These are phyloP conservation scores for Podospora pseudopauciseta DNA, from an alignment of 495 filamentous ascomycete genomes.

Conservation along the genomic window DNA sequence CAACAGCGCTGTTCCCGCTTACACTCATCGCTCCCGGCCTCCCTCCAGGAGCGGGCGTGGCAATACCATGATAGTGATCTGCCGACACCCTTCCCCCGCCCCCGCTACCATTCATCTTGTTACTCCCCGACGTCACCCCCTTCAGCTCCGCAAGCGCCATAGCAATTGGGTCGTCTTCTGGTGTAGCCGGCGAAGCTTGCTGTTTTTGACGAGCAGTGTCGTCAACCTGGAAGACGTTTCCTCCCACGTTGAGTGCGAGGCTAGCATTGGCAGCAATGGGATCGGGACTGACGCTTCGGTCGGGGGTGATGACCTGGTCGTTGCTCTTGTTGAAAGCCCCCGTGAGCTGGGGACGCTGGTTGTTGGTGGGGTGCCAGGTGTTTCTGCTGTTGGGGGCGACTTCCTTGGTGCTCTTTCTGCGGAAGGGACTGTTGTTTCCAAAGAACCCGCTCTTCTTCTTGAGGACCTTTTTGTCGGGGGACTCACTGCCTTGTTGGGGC, in stretches of 20 bases:
- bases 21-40: constrained; percentile 32
- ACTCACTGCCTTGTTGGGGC: constrained; percentile 24
- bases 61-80: constrained; percentile 87
- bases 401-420: constrained; percentile 86
- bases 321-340: constrained; percentile 17
- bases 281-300: constrained; percentile 62
- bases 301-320: constrained; percentile 36
- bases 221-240: constrained; percentile 96
- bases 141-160: constrained; percentile 90
- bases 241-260: constrained; percentile 92
- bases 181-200: constrained; percentile 30
- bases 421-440: constrained; percentile 86
- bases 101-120: background rate
- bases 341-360: constrained; percentile 30
- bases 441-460: constrained; percentile 93
- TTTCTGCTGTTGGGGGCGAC: constrained; percentile 48
- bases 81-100: constrained; percentile 75
- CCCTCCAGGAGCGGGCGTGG: constrained; percentile 66
- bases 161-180: constrained; percentile 79
- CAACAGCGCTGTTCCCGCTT: constrained; percentile 38
- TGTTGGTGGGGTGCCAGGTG: constrained; percentile 52
- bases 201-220: constrained; percentile 59
- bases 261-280: constrained; percentile 90
- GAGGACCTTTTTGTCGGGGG: constrained; percentile 62
- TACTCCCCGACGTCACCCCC: constrained; percentile 55